Evolutionary conservation across 1,284 basidiomycete genomes (phyloP).

Genomic region (Neonothopanus nambi): DNA sequence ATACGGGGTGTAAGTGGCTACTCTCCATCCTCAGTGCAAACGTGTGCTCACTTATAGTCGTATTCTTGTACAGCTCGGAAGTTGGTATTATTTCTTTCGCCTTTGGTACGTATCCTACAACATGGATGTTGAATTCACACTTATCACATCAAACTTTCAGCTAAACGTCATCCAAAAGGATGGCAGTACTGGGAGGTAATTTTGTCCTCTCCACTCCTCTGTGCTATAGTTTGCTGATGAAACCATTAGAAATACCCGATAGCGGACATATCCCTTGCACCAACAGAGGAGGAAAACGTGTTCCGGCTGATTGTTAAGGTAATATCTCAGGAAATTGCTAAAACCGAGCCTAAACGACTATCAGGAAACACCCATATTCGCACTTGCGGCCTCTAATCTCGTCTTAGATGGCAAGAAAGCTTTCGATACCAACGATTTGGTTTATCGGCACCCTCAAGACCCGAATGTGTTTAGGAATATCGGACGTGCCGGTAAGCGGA

Average conservation of each 20-base stretch:
- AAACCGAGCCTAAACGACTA: not conserved
- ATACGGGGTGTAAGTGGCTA: not conserved
- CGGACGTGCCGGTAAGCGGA: not conserved
- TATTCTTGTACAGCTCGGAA: not conserved
- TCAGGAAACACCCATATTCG: not conserved
- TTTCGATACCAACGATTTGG: slow-evolving; percentile 1
- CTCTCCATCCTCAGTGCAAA: not conserved
- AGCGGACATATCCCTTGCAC: not conserved
- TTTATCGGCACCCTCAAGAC: not conserved
- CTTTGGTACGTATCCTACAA: not conserved
- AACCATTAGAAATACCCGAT: not conserved
- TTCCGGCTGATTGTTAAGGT: not conserved
- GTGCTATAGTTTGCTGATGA: not conserved
- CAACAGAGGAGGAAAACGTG: not conserved
- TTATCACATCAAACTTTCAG: not conserved
- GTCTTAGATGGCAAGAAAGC: not conserved
- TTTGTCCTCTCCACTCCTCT: not conserved
- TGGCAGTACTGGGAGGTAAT: not conserved
- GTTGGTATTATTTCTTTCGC: not conserved
- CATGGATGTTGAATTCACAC: too few relatives aligned
- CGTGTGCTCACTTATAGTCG: not conserved
- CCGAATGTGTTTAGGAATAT: not conserved
- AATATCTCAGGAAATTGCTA: not conserved
- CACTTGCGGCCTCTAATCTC: not conserved
- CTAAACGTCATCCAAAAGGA: not conserved